Conservation (phyloP, 805 yeast genomes). For the Ogataea dorogensis region DNA sequence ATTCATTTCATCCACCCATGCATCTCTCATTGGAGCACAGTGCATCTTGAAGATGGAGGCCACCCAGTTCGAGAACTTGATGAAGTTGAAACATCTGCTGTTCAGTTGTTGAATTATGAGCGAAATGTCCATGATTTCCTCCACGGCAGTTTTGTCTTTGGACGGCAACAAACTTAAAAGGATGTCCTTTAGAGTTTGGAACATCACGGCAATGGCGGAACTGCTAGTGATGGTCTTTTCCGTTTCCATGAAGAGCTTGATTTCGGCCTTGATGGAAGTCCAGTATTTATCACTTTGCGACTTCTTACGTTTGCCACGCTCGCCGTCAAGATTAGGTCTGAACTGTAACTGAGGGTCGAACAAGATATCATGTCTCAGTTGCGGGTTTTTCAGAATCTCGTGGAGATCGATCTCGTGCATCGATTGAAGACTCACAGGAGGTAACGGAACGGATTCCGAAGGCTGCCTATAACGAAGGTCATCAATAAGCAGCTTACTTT, state of each 20-base stretch:
- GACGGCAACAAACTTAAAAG: constrained; percentile 72
- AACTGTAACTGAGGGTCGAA: constrained; percentile 92
- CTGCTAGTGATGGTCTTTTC: constrained; percentile 16
- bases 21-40: constrained; percentile 94
- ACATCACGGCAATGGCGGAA: constrained; percentile 58
- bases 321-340: constrained; percentile 89
- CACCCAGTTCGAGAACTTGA: constrained; percentile 69
- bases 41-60: constrained; percentile 77
- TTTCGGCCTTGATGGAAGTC: constrained; percentile 71
- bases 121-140: constrained; percentile 74
- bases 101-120: constrained; percentile 71
- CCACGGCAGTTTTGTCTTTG: constrained; percentile 65
- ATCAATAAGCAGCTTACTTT: constrained; percentile 17
- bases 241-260: constrained; percentile 38
- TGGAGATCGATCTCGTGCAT: constrained; percentile 83
- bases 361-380: constrained; percentile 85
- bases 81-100: constrained; percentile 70
- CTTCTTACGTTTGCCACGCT: constrained; percentile 79
- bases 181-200: constrained; percentile 76
- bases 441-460: constrained; percentile 37
- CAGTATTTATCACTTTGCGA: constrained; percentile 78
- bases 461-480: constrained; percentile 19
- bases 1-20: constrained; percentile 84
- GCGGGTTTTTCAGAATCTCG: constrained; percentile 88
- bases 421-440: constrained; percentile 81